Base-by-base conservation (phyloP, 768 basidiomycete genomes). In the Phlebiopsis flavidoalba region DNA sequence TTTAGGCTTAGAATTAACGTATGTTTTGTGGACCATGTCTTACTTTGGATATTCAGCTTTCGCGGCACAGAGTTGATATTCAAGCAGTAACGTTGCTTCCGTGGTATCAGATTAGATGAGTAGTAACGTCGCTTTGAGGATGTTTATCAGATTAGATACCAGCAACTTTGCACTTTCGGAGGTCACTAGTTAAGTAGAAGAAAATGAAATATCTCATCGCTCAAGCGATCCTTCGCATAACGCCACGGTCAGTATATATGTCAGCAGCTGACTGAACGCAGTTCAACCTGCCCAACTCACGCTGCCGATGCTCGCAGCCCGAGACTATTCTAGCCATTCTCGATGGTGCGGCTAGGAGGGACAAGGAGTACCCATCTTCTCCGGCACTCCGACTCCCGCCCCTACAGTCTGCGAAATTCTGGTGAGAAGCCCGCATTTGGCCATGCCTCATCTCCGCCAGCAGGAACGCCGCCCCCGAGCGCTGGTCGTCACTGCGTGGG, bases 141-240 rank as follows among this genome's bases (percentile, higher is more conserved):
- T 3, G 6, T 24, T 36, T 55, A 55, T 55, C 54, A 43, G 40
- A 55, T 55, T 45, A 55, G 54, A 55, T 55, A 55, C 54, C 19
- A 19, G 3, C 6, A 5, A 26, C 19, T 19, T n/a, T 49, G 19
- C 10, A 21, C 19, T 49, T 19, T 17, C 17, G 19, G 19, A 10
- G 48, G 14, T 26, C 48, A 19, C 24, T 21, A 5, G 3, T 11
- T 26, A 19, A 49, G 24, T 11, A 19, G 12, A 15, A 49, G 48
- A 11, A 49, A 43, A 43, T 43, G 40, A 43, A n/a, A 43, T 43
- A 43, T 17, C 12, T 12, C 17, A 43, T 43, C 40, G 17, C 17
- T 10, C 48, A 21, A 15, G 15, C 48, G 3, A 21, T 49, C 48
- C 12, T 21, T 19, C n/a, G 19, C 48, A 49, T 3, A 49, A 21